These are phyloP conservation scores for Encephalitozoon hellem DNA, from an alignment of 371 early-diverging fungal species.

Conservation along the genomic window DNA sequence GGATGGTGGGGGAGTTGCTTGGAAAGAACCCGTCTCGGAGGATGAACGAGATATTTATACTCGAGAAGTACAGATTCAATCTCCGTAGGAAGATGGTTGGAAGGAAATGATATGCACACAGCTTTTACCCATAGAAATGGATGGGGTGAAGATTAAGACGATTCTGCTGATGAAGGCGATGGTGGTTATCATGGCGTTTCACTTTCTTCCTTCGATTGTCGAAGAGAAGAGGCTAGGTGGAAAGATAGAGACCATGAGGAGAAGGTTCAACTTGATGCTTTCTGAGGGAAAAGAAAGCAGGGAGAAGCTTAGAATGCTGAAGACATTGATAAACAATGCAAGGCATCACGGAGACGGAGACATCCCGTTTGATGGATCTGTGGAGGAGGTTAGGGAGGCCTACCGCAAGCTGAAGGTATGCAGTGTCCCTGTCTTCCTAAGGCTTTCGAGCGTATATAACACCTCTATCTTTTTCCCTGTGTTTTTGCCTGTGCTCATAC, in stretches of 20 bases:
- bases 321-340: not conserved
- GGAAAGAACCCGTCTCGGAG: constrained; percentile 12
- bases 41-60: constrained; percentile 40
- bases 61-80: constrained; percentile 56
- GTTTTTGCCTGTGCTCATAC: constrained; percentile 2
- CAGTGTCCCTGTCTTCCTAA: not conserved
- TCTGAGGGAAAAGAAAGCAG: not conserved
- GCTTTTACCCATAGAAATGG: not conserved
- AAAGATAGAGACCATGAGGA: not conserved
- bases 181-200: not conserved
- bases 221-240: not conserved
- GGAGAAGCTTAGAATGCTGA: constrained; percentile 5
- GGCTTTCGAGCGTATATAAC: not conserved
- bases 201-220: not conserved
- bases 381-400: not conserved
- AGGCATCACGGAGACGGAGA: not conserved
- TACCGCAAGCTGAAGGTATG: not conserved
- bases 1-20: constrained; percentile 30
- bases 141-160: not conserved
- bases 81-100: constrained; percentile 28
- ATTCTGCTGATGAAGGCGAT: not conserved
- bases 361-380: not conserved
- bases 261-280: not conserved
- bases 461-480: constrained; percentile 10
- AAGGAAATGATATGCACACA: not conserved